Evolutionary conservation across 176 grass and related monocot species (phyloP), one percentile per base, ranked within the genome.

Genomic region (Puya raimondii): DNA sequence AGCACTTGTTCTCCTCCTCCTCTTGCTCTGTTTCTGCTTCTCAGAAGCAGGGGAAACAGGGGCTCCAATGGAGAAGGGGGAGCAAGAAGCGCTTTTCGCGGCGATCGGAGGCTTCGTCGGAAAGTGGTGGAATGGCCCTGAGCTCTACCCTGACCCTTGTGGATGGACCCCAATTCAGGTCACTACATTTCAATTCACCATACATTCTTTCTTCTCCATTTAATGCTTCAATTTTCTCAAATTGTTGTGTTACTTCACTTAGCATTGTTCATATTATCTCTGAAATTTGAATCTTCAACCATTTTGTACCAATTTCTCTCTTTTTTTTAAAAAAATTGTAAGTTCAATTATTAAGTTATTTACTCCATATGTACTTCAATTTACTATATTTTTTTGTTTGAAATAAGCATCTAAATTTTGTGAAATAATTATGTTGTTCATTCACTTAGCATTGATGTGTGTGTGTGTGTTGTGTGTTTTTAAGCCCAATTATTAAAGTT

Each of bases 81-180:
- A 94, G 78, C 86, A 70, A 76, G 17, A 73, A 67, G 80, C 90
- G 0, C 84, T 99, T 4, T 99, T 86, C 52, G 74, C 71, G 1
- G 85, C 86, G 77, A 84, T 99, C 53, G 75, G 86, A 74, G 47
- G 85, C 70, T 91, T 99, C 71, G 95, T 99, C 20, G 95, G 95
- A 47, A 81, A 72, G 22, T 80, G 58, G 0, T 99, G 95, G 95
- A 99, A 99, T 50, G 95, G 95, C 64, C 91, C 90, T 13, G 72
- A 18, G 23, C 76, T 99, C 49, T 99, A 91, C 50, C 95, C 90
- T 0, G 95, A 99, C 67, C 95, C 95, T 8, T 99, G 95, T 66
- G 95, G 95, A 65, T 92, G 87, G 95, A 86, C 95, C 29, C 95
- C 90, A 7, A 94, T 99, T 68, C 95, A 99, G 95, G 95, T 94